Conservation (phyloP, 176 grass and related monocot genomes). For the Eleusine coracana region DNA sequence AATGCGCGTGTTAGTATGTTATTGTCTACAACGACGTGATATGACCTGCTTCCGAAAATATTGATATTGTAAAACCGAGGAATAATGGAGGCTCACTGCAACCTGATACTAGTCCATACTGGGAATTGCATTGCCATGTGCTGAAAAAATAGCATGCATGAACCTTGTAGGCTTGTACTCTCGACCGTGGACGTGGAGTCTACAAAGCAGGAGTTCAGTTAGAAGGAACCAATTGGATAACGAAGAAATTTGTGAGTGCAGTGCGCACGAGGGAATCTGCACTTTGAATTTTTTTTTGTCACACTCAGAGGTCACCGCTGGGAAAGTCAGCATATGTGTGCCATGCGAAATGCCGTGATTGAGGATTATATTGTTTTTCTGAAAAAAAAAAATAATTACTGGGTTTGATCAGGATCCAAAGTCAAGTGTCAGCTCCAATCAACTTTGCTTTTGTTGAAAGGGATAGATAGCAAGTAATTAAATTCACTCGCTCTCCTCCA, state of each 20-base stretch:
- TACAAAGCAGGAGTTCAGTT: neutral
- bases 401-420: too few relatives aligned
- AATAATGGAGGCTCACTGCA: neutral
- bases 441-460: too few relatives aligned
- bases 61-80: neutral
- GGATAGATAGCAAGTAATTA: too few relatives aligned
- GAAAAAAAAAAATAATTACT: accelerated
- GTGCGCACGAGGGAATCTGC: slow-evolving; percentile 17
- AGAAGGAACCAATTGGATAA: neutral
- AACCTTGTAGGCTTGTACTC: neutral
- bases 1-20: neutral
- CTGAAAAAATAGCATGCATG: neutral
- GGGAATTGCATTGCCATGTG: too few relatives aligned
- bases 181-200: too few relatives aligned
- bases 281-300: neutral
- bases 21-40: too few relatives aligned
- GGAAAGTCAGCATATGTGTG: slow-evolving; percentile 38
- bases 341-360: neutral
- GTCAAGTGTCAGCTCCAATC: too few relatives aligned
- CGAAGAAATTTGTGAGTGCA: neutral
- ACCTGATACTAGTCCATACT: too few relatives aligned
- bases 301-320: neutral
- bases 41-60: too few relatives aligned
- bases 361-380: too few relatives aligned
- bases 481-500: too few relatives aligned